Conservation (phyloP, 2,329 filamentous ascomycete species). For the Didymella segeticola region DNA sequence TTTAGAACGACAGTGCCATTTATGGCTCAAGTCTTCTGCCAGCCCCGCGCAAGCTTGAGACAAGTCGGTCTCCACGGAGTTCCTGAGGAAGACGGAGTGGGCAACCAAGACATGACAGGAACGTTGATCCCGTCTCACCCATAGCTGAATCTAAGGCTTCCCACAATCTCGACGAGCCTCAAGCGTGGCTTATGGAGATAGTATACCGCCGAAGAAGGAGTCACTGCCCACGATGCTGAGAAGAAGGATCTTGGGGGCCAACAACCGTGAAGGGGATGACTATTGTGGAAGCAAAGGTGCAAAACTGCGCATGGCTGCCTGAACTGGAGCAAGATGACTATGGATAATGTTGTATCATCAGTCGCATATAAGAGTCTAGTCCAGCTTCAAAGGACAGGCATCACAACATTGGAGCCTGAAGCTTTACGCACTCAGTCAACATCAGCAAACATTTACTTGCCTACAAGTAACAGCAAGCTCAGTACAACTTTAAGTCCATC, state of each 20-base stretch:
- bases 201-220: background rate
- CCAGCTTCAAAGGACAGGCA: background rate
- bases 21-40: background rate
- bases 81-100: conserved; percentile 3
- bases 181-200: conserved; percentile 16
- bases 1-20: background rate
- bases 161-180: conserved; percentile 11
- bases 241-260: conserved; percentile 9
- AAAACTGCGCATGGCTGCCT: conserved; percentile 9
- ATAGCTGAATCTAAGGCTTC: conserved; percentile 1
- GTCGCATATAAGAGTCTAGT: conserved; percentile 10
- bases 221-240: conserved; percentile 9
- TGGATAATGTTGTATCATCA: background rate
- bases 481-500: background rate
- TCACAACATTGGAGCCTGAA: background rate
- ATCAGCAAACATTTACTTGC: background rate
- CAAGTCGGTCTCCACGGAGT: conserved; percentile 3
- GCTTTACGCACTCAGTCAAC: background rate
- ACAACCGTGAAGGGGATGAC: conserved; percentile 6
- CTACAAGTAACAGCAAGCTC: background rate
- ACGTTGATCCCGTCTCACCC: conserved; percentile 4
- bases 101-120: background rate
- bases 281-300: background rate
- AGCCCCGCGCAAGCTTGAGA: conserved; percentile 9
- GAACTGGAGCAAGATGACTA: background rate